Base-by-base conservation (phyloP, 75 land plant species). In the Pinus albicaulis region DNA sequence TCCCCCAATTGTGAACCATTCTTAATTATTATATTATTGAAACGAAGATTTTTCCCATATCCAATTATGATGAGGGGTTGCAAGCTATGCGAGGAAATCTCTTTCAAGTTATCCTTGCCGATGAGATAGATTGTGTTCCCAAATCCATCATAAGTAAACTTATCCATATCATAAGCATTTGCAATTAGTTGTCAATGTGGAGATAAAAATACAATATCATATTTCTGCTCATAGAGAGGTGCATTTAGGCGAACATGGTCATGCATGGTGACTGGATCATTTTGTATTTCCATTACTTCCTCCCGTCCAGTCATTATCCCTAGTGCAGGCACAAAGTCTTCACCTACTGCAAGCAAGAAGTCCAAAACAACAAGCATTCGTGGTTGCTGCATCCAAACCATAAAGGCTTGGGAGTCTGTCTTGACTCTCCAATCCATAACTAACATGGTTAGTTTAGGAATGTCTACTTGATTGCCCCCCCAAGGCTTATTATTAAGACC, bases 81-180 rank as follows among this genome's bases (percentile, higher is more conserved):
- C 60, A 15, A 72, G 22, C 57, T 77, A 44, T 74, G n/a, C 38
- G 76, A 58, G 20, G 76, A 55, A 5, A 52, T 62, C 48, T 61
- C 86, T 26, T 80, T 80, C 24, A 26, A 22, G 68, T 79, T 82
- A 53, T 69, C 73, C 44, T 86, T 84, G 11, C 83, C 85, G 77
- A 69, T 83, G 59, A 93, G 79, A 69, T 71, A 76, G 3, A 93
- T 72, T 57, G 82, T 85, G 48, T 82, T 80, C 55, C 91, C 94
- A 87, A 92, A 88, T 56, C 99, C 97, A 84, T 96, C 97, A 82
- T 96, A 96, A 16, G 76, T 81, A 63, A 90, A 93, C 68, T 93
- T 94, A 74, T 90, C 78, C 77, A 90, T 57, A 15, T 87, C 87
- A 60, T 53, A 38, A 48, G 77, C 78, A 87, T 96, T 94, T 5